Base-by-base conservation (phyloP, 2,329 filamentous ascomycete genomes). In the Dactylella cylindrospora region DNA sequence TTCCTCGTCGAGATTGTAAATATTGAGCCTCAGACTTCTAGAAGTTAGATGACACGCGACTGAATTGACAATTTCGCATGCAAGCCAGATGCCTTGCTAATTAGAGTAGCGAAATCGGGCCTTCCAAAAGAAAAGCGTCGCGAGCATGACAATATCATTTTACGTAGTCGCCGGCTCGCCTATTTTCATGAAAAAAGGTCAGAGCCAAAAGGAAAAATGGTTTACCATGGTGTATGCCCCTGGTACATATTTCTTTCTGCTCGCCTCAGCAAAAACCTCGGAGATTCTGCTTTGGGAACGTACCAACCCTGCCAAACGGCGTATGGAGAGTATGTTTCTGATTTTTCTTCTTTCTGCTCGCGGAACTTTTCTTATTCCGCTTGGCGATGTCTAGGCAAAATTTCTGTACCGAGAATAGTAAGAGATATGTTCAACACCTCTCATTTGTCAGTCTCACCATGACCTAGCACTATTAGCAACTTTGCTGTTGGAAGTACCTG, bases 81-180 rank as follows among this genome's bases (percentile, higher is more conserved):
- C n/a, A n/a, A n/a, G 52, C 50, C 52, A 57, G 29, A 54, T 36
- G 49, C n/a, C n/a, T n/a, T n/a, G n/a, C n/a, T n/a, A n/a, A n/a
- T n/a, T n/a, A n/a, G n/a, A n/a, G n/a, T n/a, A n/a, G n/a, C 49
- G 49, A 62, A 40, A 62, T 54, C 57, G 57, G 55, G 57, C 57
- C n/a, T 62, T 54, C 57, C 57, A 49, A 43, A 49, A 31, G 43
- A 29, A 41, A 32, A 32, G 38, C 22, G 31, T 26, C 23, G 50
- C n/a, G 40, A 51, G 22, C 57, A 62, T 62, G 57, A 62, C 57
- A 62, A 49, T 38, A 62, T 62, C 57, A 49, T 31, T 28, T 62
- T 62, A 62, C 57, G 57, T 62, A 54, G 57, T 62, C 57, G 57
- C 57, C 57, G 57, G 57, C 32, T 62, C 57, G 57, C 57, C 50